phyloP scores from a whole-genome alignment of 2,329 filamentous ascomycete species.

The Penicillium sp. region DNA sequence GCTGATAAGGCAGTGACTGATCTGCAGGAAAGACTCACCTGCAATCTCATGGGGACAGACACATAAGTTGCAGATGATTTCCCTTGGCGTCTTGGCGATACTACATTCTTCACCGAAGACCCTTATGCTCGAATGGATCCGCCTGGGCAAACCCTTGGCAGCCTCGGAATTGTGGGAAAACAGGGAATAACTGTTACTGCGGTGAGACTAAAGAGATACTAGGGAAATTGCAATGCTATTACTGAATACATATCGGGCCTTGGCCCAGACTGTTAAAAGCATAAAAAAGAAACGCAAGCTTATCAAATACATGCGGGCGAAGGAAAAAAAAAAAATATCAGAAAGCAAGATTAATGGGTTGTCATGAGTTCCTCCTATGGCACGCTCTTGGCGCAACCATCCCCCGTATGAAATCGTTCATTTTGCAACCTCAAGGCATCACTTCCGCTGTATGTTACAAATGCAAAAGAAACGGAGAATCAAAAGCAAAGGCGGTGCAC shows the following conservation, averaged over 20 bases:
- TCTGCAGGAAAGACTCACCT: neutral
- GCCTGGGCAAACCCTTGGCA: constrained; percentile 1
- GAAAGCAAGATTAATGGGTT: constrained; percentile 17
- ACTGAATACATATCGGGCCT: constrained; percentile 7
- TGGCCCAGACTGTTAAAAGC: constrained; percentile 7
- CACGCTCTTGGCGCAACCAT: constrained; percentile 2
- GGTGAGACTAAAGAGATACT: neutral
- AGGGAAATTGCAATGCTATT: constrained; percentile 9
- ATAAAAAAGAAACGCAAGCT: constrained; percentile 2
- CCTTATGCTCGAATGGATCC: neutral
- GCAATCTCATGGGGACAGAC: neutral
- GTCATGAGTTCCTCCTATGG: constrained; percentile 13
- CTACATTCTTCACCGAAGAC: constrained; percentile 5
- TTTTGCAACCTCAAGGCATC: constrained; percentile 24
- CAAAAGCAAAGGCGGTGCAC: constrained; percentile 13
- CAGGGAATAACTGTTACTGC: neutral
- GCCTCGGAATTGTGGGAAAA: neutral
- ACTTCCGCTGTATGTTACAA: constrained; percentile 30
- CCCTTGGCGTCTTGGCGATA: constrained; percentile 14
- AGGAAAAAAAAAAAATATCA: constrained; percentile 11
- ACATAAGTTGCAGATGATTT: constrained; percentile 8
- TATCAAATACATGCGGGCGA: constrained; percentile 22
- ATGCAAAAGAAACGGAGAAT: constrained; percentile 20
- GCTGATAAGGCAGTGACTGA: neutral
- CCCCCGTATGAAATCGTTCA: constrained; percentile 14